Base-by-base conservation (phyloP, 495 filamentous ascomycete genomes). In the Bacidia gigantensis region DNA sequence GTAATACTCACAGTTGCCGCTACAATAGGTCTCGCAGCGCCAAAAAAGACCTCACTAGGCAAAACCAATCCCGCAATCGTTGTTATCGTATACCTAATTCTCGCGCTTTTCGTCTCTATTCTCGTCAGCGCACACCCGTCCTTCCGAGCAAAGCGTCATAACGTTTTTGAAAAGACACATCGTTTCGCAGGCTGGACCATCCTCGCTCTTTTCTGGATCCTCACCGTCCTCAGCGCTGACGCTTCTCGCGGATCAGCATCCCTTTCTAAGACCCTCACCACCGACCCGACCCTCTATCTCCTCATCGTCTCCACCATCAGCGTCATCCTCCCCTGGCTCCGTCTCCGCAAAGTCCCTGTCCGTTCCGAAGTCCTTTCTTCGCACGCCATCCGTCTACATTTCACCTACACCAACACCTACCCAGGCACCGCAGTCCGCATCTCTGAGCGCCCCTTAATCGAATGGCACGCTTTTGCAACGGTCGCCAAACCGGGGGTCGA, bases 401-500 rank as follows among this genome's bases (percentile, higher is more conserved):
- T 84, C 64, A 66, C 69, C 54, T 75, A 80, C 60, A 64, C 66
- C 58, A 17, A 67, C 72, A 46, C 65, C 64, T 22, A 63, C 29
- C 46, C 57, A 2, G 61, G 61, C 29, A 71, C 54, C 70, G 75
- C 54, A 56, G 64, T 77, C 35, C 69, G 74, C 3, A 59, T 82
- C 3, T 73, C 77, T 26, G 67, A 75, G 49, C 69, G 69, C 14
- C 81, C 81, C 0, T 58, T 84, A 29, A 67, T 64, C 23, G 80
- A 85, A 65, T 80, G 75, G 67, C 81, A 85, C 61, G 72, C 77
- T 11, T 85, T 85, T 56, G 81, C 80, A 14, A 76, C 76, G 22
- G 78, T 84, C 47, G 73, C 80, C 14, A 62, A 70, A 51, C 62
- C 64, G n/a, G 53, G 59, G 12, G 46, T 47, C 20, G 62, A 65